These are phyloP conservation scores for Teratosphaeria pseudoeucalypti DNA, from an alignment of 2,329 filamentous ascomycete genomes.

Conservation along the genomic window DNA sequence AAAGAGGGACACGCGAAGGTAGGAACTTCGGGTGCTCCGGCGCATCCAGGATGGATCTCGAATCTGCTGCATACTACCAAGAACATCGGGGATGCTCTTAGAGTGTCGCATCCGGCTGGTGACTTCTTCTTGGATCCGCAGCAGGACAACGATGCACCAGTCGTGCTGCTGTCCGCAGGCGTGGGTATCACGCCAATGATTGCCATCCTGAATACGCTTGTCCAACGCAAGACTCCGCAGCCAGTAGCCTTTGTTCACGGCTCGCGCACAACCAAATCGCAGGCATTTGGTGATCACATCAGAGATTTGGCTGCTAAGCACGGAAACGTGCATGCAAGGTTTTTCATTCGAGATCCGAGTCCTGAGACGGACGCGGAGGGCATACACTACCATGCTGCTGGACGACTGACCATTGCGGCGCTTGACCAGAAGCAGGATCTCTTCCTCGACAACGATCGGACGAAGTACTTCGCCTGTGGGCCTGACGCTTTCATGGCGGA, in stretches of 20 bases:
- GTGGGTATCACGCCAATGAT: constrained; percentile 59
- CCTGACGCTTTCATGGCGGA: constrained; percentile 60
- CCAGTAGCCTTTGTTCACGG: constrained; percentile 56
- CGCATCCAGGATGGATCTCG: constrained; percentile 55
- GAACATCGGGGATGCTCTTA: constrained; percentile 50
- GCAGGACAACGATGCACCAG: constrained; percentile 37
- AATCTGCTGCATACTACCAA: constrained; percentile 57
- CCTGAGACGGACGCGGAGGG: constrained; percentile 39
- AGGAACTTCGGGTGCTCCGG: constrained; percentile 35
- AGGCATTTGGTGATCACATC: constrained; percentile 48
- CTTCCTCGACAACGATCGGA: constrained; percentile 41
- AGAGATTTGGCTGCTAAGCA: constrained; percentile 33
- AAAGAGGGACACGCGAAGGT: constrained; percentile 47
- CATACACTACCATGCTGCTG: constrained; percentile 48
- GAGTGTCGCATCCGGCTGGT: constrained; percentile 52
- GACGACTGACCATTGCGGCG: constrained; percentile 45
- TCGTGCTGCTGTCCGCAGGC: constrained; percentile 58
- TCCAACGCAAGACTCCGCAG: constrained; percentile 9
- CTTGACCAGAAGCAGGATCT: constrained; percentile 45
- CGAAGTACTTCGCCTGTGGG: constrained; percentile 64
- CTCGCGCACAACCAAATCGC: constrained; percentile 39
- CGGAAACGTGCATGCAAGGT: constrained; percentile 46
- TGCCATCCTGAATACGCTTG: constrained; percentile 51
- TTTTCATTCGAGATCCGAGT: constrained; percentile 41
- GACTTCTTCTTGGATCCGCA: constrained; percentile 50